Conservation (phyloP, 257 asterid species). For the Gardenia jasminoides region DNA sequence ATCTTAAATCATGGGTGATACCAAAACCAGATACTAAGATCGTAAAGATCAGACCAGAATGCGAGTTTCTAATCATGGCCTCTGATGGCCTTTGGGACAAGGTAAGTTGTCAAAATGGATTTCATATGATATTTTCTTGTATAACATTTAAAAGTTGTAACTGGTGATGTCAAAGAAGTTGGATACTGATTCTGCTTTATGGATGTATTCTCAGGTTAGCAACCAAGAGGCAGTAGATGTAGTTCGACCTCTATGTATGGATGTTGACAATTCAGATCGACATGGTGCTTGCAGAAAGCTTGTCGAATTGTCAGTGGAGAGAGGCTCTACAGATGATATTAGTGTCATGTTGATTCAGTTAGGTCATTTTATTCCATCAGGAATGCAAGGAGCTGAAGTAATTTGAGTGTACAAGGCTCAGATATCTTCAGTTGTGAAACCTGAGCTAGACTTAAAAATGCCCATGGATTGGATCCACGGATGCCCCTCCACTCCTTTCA, state of each 20-base stretch:
- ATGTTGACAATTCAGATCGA: conserved; percentile 35
- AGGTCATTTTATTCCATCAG: conserved; percentile 38
- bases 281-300: conserved; percentile 69
- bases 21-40: conserved; percentile 66
- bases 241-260: conserved; percentile 42
- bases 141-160: not conserved
- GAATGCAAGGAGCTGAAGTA: not conserved
- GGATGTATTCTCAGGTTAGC: conserved; percentile 46
- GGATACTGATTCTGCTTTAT: conserved; percentile 16
- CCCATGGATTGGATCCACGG: not conserved
- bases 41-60: conserved; percentile 42
- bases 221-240: conserved; percentile 82
- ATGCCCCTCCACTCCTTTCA: not conserved
- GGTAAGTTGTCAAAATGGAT: conserved; percentile 29
- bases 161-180: not conserved
- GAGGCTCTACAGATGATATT: conserved; percentile 74
- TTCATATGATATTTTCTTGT: not conserved
- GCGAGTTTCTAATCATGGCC: conserved; percentile 77
- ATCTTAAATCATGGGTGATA: conserved; percentile 72
- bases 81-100: conserved; percentile 93
- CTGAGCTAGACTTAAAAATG: not conserved
- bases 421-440: not conserved
- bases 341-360: conserved; percentile 62
- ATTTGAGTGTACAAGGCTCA: not conserved
- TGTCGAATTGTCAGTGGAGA: conserved; percentile 50